A percentile compares a stretch with the other conserved stretches of the same genome.
Conservation (phyloP, 2,329 filamentous ascomycete genomes). For the Ophiosphaerella narmari region DNA sequence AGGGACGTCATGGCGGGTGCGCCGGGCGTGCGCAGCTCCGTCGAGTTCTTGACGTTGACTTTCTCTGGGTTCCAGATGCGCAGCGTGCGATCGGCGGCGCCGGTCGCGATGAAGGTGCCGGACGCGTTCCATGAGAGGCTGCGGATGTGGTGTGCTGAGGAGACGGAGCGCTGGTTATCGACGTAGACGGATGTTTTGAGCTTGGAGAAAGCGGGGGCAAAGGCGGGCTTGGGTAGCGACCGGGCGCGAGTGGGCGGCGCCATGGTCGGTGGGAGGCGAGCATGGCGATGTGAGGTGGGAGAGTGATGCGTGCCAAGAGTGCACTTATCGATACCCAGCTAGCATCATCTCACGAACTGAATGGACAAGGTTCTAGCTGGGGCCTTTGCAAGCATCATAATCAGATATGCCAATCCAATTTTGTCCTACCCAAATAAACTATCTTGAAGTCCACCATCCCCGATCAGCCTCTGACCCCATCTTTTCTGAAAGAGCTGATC, state of each 20-base stretch:
- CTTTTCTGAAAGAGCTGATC: too few relatives aligned
- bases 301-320: not conserved
- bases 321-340: not conserved
- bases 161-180: constrained; percentile 45
- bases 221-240: constrained; percentile 70
- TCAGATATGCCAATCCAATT: too few relatives aligned
- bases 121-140: constrained; percentile 89
- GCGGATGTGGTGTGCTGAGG: constrained; percentile 56
- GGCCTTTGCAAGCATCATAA: too few relatives aligned
- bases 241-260: constrained; percentile 54
- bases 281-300: not conserved
- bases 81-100: constrained; percentile 70
- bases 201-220: constrained; percentile 67
- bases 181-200: constrained; percentile 73
- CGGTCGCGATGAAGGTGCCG: constrained; percentile 82
- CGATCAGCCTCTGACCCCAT: too few relatives aligned
- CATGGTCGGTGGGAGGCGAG: constrained; percentile 18
- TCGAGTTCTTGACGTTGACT: constrained; percentile 73
- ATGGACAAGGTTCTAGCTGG: too few relatives aligned
- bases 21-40: constrained; percentile 70
- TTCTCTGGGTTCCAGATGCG: constrained; percentile 84
- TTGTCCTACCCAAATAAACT: too few relatives aligned
- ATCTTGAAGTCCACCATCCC: too few relatives aligned
- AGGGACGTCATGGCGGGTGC: constrained; percentile 50
- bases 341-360: too few relatives aligned